phyloP scores from a whole-genome alignment of 2,329 filamentous ascomycete genomes.

The Nothopassalora personata region DNA sequence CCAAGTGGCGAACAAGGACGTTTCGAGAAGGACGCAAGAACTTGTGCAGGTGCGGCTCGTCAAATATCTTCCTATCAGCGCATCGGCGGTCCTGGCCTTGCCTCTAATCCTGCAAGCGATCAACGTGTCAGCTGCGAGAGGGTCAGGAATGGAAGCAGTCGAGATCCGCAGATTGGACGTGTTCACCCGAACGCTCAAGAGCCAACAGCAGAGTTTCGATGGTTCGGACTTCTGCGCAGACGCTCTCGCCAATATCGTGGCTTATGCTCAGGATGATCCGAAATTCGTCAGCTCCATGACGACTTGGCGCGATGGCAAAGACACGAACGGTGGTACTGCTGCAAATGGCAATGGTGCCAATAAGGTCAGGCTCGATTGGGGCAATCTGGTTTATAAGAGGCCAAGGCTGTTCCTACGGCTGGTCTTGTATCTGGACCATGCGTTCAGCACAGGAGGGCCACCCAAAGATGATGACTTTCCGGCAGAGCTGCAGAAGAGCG shows the following conservation, averaged over 20 bases:
- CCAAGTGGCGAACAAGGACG: slow-evolving; percentile 18
- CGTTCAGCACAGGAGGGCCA: slow-evolving; percentile 17
- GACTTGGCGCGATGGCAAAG: slow-evolving; percentile 14
- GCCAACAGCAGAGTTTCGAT: slow-evolving; percentile 20
- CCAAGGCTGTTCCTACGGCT: slow-evolving; percentile 18
- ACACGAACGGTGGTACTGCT: slow-evolving; percentile 6
- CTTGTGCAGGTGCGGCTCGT: slow-evolving; percentile 20
- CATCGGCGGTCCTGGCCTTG: slow-evolving; percentile 13
- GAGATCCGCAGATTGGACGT: slow-evolving; percentile 18
- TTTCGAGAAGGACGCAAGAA: slow-evolving; percentile 18
- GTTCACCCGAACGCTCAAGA: slow-evolving; percentile 17
- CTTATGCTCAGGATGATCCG: slow-evolving; percentile 18
- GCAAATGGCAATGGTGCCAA: slow-evolving; percentile 4
- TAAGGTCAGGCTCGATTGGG: slow-evolving; percentile 20
- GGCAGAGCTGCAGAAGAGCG: slow-evolving; percentile 16
- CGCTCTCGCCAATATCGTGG: slow-evolving; percentile 18
- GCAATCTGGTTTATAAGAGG: slow-evolving; percentile 20
- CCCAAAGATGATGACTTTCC: slow-evolving; percentile 20
- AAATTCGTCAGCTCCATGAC: slow-evolving; percentile 20
- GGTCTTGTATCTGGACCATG: slow-evolving; percentile 19
- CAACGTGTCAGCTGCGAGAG: slow-evolving; percentile 20
- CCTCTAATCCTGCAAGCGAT: slow-evolving; percentile 19
- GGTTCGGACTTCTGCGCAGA: slow-evolving; percentile 22
- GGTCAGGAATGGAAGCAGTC: slow-evolving; percentile 17
- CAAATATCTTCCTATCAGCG: slow-evolving; percentile 18